A percentile compares a stretch with the other conserved stretches of the same genome.
Conservation (phyloP, 306 rosid species). For the Arachis hypogaea region DNA sequence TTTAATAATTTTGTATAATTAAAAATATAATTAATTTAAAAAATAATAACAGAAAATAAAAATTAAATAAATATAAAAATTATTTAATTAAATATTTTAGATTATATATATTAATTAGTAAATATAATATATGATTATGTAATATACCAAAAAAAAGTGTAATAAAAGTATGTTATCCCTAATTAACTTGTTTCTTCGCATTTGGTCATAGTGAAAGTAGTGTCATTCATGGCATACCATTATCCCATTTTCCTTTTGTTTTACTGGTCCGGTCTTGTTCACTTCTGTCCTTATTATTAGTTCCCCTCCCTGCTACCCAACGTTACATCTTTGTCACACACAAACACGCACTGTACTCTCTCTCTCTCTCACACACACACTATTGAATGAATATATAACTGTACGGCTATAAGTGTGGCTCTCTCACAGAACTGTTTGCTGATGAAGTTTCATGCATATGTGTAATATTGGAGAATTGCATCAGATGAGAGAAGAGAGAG, state of each 20-base stretch:
- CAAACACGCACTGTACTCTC: slow-evolving; percentile 37
- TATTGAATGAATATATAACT: slow-evolving; percentile 36
- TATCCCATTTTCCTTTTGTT: slow-evolving; percentile 34
- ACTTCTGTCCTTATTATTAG: slow-evolving; percentile 49
- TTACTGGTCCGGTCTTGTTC: slow-evolving; percentile 47
- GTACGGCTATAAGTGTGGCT: slow-evolving; percentile 58
- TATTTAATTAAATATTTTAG: too few relatives aligned
- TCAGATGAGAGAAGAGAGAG: slow-evolving; percentile 53
- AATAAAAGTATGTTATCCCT: too few relatives aligned
- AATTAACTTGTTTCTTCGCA: too few relatives aligned
- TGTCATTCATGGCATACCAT: background rate
- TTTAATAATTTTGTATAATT: too few relatives aligned
- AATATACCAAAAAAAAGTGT: too few relatives aligned
- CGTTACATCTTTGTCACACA: slow-evolving; percentile 76
- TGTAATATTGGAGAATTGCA: slow-evolving; percentile 50
- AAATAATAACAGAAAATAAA: too few relatives aligned
- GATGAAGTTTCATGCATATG: slow-evolving; percentile 75
- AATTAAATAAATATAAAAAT: too few relatives aligned
- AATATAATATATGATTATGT: too few relatives aligned
- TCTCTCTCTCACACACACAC: slow-evolving; percentile 25
- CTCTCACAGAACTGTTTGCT: slow-evolving; percentile 58
- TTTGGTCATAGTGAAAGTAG: too few relatives aligned
- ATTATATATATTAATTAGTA: too few relatives aligned
- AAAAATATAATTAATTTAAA: too few relatives aligned
- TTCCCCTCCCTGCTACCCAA: slow-evolving; percentile 45